Evolutionary conservation across 768 basidiomycete genomes (phyloP), one percentile per base, ranked within the genome.

Genomic region (Trametes coccinea): DNA sequence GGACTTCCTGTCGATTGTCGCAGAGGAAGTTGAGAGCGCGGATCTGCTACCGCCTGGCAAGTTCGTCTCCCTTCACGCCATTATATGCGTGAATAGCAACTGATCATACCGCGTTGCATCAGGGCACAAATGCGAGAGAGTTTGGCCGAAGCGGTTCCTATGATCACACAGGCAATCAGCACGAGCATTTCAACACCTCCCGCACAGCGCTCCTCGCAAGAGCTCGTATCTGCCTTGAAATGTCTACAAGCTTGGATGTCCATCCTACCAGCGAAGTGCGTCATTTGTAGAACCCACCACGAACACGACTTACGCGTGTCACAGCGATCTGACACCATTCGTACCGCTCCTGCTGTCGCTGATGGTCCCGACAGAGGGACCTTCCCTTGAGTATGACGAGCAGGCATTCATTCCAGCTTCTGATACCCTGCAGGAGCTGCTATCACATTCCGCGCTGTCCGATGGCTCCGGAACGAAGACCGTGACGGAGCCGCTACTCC

Each of bases 211-310:
- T 73, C 56, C 66, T 73, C 40, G 14, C 76, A 75, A 47, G 84
- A 94, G 62, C 78, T 89, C 0, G 81, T 81, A 16, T 84, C 91
- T 0, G 90, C 92, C 0, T 79, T 95, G 55, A 86, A 84, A 61
- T 94, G 92, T 70, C 76, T 95, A 2, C 86, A 92, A 70, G 86
- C 90, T 2, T 98, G 94, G 95, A 84, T 95, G 67, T 75, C 80
- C 2, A 80, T 83, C 39, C 73, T 95, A 9, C 86, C 84, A 29
- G 80, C 83, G 60, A 85, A 84, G 92, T 93, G 66, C 65, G 82
- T 67, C 14, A 10, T 7, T 14, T 1, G 5, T 29, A 13, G n/a
- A 2, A 2, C 3, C 2, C 4, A 1, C 4, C 27, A 37, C 41
- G 37, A 31, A 7, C 8, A 56, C 6, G 13, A 33, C 31, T 48